These are phyloP conservation scores for Microbotryum scabiosae DNA, from an alignment of 1,284 basidiomycete genomes.

Conservation along the genomic window DNA sequence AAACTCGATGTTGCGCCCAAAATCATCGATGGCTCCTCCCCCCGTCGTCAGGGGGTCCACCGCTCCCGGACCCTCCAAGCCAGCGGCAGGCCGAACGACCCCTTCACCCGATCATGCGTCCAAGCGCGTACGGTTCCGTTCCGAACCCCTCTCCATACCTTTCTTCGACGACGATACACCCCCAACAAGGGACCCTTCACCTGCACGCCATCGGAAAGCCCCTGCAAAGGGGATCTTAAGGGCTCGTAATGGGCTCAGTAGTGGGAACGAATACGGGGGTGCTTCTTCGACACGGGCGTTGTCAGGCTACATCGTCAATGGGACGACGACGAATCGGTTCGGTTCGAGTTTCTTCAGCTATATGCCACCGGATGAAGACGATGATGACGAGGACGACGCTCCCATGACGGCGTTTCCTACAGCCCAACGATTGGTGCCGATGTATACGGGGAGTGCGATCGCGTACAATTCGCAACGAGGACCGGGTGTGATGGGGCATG, in stretches of 20 bases:
- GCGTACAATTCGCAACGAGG: not conserved
- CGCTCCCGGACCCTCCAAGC: not conserved
- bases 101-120: conserved; percentile 4
- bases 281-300: not conserved
- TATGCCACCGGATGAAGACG: not conserved
- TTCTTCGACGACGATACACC: not conserved
- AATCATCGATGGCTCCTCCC: not conserved
- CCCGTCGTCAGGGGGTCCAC: not conserved
- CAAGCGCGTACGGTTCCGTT: not conserved
- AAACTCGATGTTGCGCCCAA: not conserved
- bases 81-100: conserved; percentile 2
- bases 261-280: not conserved
- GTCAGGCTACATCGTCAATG: not conserved
- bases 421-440: conserved; percentile 1
- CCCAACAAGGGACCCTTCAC: conserved; percentile 11
- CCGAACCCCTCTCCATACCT: not conserved
- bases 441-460: conserved; percentile 20
- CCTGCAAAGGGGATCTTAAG: conserved; percentile 5
- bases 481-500: not conserved
- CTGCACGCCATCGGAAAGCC: not conserved
- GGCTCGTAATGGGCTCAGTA: not conserved
- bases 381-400: not conserved
- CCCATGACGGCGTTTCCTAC: not conserved
- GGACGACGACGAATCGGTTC: not conserved
- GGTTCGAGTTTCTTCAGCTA: not conserved